These are phyloP conservation scores for Fusarium sp. DNA, from an alignment of 2,329 filamentous ascomycete species.

Conservation along the genomic window DNA sequence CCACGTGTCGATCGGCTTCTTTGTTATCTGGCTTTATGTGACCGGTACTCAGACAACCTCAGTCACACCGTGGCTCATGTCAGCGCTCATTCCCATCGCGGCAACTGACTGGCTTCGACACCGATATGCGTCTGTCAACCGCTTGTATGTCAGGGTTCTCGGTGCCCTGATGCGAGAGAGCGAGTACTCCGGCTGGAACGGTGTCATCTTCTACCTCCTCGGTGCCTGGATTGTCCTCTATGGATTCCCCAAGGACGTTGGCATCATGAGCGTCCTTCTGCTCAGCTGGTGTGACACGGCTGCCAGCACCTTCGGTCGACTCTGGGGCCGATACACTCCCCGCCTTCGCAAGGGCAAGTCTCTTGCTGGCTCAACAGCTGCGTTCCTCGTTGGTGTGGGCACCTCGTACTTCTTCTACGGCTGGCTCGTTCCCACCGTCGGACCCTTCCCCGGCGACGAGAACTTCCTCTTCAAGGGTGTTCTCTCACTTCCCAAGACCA, in stretches of 20 bases:
- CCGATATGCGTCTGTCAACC: slow-evolving; percentile 83
- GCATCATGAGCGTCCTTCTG: slow-evolving; percentile 87
- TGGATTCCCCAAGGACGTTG: slow-evolving; percentile 94
- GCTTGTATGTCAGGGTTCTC: slow-evolving; percentile 84
- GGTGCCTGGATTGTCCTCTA: slow-evolving; percentile 88
- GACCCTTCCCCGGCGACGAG: slow-evolving; percentile 77
- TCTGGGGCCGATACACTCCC: slow-evolving; percentile 91
- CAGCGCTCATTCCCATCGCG: slow-evolving; percentile 85
- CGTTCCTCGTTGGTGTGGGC: slow-evolving; percentile 83
- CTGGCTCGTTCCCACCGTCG: slow-evolving; percentile 78
- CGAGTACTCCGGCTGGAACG: slow-evolving; percentile 94
- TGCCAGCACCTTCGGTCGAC: slow-evolving; percentile 90
- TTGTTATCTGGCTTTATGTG: slow-evolving; percentile 88
- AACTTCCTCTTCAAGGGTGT: slow-evolving; percentile 82
- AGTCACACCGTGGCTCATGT: slow-evolving; percentile 88
- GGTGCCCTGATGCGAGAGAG: slow-evolving; percentile 97
- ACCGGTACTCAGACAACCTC: slow-evolving; percentile 80
- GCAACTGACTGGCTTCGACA: slow-evolving; percentile 86
- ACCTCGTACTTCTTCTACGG: slow-evolving; percentile 93
- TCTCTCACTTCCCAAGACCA: slow-evolving; percentile 75
- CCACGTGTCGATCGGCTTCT: slow-evolving; percentile 96
- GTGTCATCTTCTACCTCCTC: slow-evolving; percentile 95
- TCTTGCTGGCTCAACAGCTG: slow-evolving; percentile 87
- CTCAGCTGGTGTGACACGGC: slow-evolving; percentile 99
- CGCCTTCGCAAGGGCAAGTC: slow-evolving; percentile 90